These are phyloP conservation scores for Pseudognaphalium luteoalbum DNA, from an alignment of 129 eudicot genomes.

Conservation along the genomic window DNA sequence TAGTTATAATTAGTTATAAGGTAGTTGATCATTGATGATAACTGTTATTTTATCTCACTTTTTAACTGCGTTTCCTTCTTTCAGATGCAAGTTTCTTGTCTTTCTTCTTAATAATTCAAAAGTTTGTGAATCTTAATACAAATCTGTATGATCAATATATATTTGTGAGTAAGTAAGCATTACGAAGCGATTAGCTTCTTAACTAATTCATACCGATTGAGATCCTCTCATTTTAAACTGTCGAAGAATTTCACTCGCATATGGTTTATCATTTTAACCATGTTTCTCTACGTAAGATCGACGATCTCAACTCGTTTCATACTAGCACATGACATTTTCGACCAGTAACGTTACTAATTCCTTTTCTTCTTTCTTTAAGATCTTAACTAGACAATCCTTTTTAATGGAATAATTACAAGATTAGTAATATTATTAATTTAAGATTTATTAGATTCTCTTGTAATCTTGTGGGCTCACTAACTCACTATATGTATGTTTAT, in stretches of 20 bases:
- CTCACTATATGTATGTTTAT: background rate
- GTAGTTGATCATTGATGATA: background rate
- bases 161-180: background rate
- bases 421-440: background rate
- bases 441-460: background rate
- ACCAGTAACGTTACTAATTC: too few relatives aligned
- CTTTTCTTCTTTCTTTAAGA: too few relatives aligned
- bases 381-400: too few relatives aligned
- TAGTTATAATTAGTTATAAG: background rate
- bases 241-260: background rate
- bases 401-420: background rate
- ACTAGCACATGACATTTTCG: too few relatives aligned
- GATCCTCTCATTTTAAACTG: too few relatives aligned
- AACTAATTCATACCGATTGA: too few relatives aligned
- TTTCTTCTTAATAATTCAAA: background rate
- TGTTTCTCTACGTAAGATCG: too few relatives aligned
- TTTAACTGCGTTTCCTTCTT: background rate
- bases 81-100: background rate
- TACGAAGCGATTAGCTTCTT: too few relatives aligned
- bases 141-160: background rate
- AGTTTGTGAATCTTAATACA: background rate
- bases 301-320: too few relatives aligned
- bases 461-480: slow-evolving; percentile 8
- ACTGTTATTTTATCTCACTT: background rate
- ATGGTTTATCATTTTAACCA: too few relatives aligned